Evolutionary conservation across 345 rosid genomes (phyloP).

Genomic region (Eucalyptus decipiens): DNA sequence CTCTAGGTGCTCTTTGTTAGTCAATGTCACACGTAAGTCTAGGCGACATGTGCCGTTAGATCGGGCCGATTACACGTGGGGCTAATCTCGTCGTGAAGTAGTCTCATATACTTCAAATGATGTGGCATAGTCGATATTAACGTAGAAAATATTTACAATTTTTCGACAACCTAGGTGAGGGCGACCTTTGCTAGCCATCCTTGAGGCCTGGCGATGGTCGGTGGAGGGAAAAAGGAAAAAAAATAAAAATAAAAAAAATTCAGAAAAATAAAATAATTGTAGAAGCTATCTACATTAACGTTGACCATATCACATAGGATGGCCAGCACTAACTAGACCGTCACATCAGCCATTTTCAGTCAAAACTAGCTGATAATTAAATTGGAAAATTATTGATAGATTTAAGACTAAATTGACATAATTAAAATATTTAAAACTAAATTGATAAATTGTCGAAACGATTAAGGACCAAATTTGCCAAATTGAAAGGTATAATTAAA

Average conservation of each 20-base stretch:
- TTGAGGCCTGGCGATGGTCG: rapidly evolving
- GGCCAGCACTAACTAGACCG: rapidly evolving
- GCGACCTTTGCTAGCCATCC: neutral
- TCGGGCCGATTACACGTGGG: neutral
- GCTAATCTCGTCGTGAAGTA: neutral
- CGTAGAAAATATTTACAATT: neutral
- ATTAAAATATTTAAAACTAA: neutral
- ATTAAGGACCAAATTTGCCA: neutral
- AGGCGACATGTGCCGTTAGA: neutral
- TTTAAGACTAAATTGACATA: neutral
- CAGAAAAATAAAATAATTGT: neutral
- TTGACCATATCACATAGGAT: neutral
- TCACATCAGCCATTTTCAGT: too few species aligned
- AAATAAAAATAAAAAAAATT: neutral
- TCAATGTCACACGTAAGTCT: neutral
- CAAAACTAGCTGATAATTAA: neutral
- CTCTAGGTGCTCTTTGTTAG: neutral
- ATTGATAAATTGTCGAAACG: neutral
- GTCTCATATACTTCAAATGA: neutral
- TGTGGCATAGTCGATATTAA: neutral
- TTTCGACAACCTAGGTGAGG: neutral
- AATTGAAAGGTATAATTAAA: neutral
- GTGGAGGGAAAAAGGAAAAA: neutral
- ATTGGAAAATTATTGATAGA: neutral
- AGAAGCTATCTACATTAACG: rapidly evolving